Base-by-base conservation (phyloP, 805 yeast species). In the Priceomyces haplophilus region DNA sequence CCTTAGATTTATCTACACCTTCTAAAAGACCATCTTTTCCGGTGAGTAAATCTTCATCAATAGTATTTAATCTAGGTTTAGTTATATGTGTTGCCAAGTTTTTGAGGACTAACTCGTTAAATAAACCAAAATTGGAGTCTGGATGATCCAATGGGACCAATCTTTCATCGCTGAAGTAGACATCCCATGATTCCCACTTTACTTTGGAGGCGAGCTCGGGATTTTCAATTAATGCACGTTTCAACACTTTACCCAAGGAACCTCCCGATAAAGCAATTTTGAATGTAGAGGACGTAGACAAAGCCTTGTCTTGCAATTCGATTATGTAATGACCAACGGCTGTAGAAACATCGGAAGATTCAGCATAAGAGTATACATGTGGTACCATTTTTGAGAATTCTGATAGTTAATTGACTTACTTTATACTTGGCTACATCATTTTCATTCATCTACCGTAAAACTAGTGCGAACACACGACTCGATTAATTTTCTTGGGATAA, bases 231-330 rank as follows among this genome's bases (percentile, higher is more conserved):
- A 89, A 72, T 3, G 88, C 91, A 36, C 73, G 69, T 46, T 77
- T 75, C 57, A 83, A 72, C 1, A 82, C 88, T 52, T 84, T 82
- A 21, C 90, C 88, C 53, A 89, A 73, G 7, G 96, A 87, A 1
- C 98, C 98, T 33, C 98, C 98, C 45, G 93, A 83, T 37, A 90
- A 76, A 10, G 96, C 97, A 46, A 90, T 72, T 50, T 77, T 79
- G 67, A 90, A 90, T 19, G 62, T 55, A 8, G 58, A 57, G 13
- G 60, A 54, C 3, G 58, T 59, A 34, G 68, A 64, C 42, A 89
- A 69, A 3, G 82, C 84, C 34, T 69, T 64, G 51, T 84, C 71
- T 64, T 89, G 97, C 41, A 74, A 60, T 39, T 73, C 63, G 20
- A 88, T 56, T 36, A 88, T 71, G 55, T 77, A 78, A 40, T 72